Percentiles rank a stretch among this genome's conserved stretches.
Conservation (phyloP, 495 filamentous ascomycete species). For the Xylaria intraflava region DNA sequence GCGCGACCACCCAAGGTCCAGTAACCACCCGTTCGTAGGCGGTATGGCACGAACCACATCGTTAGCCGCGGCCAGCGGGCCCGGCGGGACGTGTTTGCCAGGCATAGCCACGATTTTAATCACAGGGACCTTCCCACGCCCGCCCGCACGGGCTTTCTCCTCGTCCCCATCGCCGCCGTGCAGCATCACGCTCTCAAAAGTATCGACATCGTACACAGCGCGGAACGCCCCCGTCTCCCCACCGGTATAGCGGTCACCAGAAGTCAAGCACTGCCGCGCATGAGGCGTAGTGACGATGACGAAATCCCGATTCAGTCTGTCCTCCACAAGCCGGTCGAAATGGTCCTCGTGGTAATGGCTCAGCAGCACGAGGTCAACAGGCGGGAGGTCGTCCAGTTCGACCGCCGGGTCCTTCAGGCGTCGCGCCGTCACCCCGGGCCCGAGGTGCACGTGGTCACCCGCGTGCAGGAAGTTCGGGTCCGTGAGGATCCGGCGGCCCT, state of each 20-base stretch:
- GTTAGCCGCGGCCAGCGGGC: conserved; percentile 44
- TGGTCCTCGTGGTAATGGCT: conserved; percentile 64
- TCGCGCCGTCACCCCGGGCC: conserved; percentile 50
- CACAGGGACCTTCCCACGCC: conserved; percentile 22
- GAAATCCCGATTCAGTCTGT: conserved; percentile 47
- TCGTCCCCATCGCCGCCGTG: conserved; percentile 28
- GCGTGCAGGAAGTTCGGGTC: conserved; percentile 68
- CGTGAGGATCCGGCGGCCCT: conserved; percentile 56
- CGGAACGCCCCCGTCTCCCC: conserved; percentile 44
- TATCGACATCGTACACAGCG: conserved; percentile 46
- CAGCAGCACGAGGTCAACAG: conserved; percentile 54
- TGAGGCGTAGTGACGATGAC: conserved; percentile 63
- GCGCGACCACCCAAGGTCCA: conserved; percentile 51
- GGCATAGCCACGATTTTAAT: conserved; percentile 62
- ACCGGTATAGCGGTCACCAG: not conserved
- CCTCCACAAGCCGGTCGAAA: conserved; percentile 59
- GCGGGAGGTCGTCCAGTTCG: conserved; percentile 54
- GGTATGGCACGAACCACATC: conserved; percentile 58
- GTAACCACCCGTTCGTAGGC: conserved; percentile 66
- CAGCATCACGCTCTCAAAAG: conserved; percentile 49
- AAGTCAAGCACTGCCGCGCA: conserved; percentile 47
- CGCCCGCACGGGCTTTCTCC: conserved; percentile 4
- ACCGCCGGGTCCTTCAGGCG: conserved; percentile 54
- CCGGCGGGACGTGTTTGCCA: conserved; percentile 60
- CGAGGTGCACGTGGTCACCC: conserved; percentile 62